Evolutionary conservation across 305 asterid species (phyloP), one percentile per base, ranked within the genome.

Genomic region (Withania somnifera): DNA sequence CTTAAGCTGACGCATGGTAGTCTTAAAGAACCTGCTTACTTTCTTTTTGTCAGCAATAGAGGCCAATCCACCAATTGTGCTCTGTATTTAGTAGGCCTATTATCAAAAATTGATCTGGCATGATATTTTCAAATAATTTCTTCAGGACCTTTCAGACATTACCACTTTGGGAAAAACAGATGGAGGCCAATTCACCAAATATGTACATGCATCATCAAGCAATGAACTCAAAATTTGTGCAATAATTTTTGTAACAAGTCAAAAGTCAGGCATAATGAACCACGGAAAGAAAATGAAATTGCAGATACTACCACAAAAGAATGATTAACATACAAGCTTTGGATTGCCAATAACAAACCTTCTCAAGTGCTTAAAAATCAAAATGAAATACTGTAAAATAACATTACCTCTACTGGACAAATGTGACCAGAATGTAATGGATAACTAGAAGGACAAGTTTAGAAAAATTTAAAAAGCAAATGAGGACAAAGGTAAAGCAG

Each of bases 51-150:
- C 97, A 17, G 95, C 87, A 84, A 96, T 89, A 57, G 97, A 89
- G 83, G 98, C 94, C 83, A 96, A 88, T 83, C 89, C 97, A 45
- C 93, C 89, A 81, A 94, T 94, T 82, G 95, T 87, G 24, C 84
- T 89, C 99, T 96, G 89, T 85, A 81, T 57, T 8, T 50, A 88
- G 68, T 78, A 75, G 45, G 45, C 19, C 22, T 69, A 63, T 63
- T 52, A 81, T 77, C 17, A 32, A 75, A 77, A 40, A 32, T 64
- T 17, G 45, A 26, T 63, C 30, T 15, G 51, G 58, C 61, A 75
- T 9, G 10, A 73, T 45, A 71, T 73, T 50, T 47, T 75, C 61
- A 32, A 61, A n/a, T 15, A 26, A 30, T 14, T 26, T 73, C 6
- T 5, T 22, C 7, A 73, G 47, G 5, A 47, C 5, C 10, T 75